These are phyloP conservation scores for Colletotrichum acutatum DNA, from an alignment of 2,329 filamentous ascomycete genomes.

Conservation along the genomic window DNA sequence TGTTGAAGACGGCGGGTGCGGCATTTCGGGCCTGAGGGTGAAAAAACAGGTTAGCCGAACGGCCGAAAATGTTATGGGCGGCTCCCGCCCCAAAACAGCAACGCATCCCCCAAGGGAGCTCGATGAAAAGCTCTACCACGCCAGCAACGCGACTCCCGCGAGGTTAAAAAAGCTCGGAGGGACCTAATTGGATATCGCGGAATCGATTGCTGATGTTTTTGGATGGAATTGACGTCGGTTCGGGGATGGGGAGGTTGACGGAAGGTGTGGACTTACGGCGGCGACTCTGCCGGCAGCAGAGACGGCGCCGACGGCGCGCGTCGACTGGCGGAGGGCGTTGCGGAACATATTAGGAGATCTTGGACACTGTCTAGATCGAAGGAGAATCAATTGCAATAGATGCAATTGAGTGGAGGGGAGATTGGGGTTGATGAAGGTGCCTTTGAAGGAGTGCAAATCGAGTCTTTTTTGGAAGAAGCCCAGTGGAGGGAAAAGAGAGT, in stretches of 20 bases:
- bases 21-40: constrained; percentile 82
- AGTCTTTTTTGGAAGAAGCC: constrained; percentile 53
- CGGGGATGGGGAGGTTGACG: constrained; percentile 47
- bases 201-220: constrained; percentile 51
- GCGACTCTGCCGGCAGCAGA: constrained; percentile 91
- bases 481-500: constrained; percentile 55
- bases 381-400: constrained; percentile 71
- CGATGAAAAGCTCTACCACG: constrained; percentile 45
- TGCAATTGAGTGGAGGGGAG: constrained; percentile 73
- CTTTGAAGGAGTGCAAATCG: constrained; percentile 58
- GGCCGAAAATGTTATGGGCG: constrained; percentile 53
- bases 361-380: constrained; percentile 61
- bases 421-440: constrained; percentile 63
- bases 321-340: constrained; percentile 97
- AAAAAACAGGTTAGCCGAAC: constrained; percentile 65
- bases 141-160: constrained; percentile 34
- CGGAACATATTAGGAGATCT: constrained; percentile 86
- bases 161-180: constrained; percentile 50
- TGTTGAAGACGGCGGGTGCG: constrained; percentile 81
- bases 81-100: constrained; percentile 39
- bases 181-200: constrained; percentile 50
- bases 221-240: constrained; percentile 59
- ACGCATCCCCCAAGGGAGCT: constrained; percentile 45
- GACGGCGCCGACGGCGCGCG: constrained; percentile 93
- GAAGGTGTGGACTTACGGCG: constrained; percentile 77